Evolutionary conservation across 1,139 yeast genomes (phyloP).

Genomic region (Meyerozyma guilliermondii): DNA sequence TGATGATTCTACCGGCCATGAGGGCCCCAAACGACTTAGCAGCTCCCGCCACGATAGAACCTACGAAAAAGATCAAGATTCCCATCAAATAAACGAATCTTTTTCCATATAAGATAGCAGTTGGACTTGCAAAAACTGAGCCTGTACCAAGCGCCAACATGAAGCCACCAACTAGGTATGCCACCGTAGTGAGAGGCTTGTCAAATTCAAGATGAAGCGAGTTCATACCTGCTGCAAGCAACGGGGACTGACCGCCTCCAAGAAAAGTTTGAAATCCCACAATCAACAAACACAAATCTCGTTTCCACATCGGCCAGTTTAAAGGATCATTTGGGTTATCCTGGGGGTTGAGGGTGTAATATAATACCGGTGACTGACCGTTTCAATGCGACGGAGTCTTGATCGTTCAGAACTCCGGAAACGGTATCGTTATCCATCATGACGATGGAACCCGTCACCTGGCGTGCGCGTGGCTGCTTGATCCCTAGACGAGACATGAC

Average conservation of each 20-base stretch:
- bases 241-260: conserved; percentile 62
- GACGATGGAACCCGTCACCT: conserved; percentile 44
- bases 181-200: conserved; percentile 35
- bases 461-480: conserved; percentile 32
- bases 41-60: conserved; percentile 52
- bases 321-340: conserved; percentile 73
- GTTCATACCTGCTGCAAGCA: conserved; percentile 54
- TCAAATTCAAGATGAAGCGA: conserved; percentile 39
- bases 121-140: conserved; percentile 53
- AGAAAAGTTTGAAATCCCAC: conserved; percentile 57
- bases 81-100: conserved; percentile 50
- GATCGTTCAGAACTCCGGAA: conserved; percentile 4
- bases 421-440: conserved; percentile 25
- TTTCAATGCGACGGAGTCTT: conserved; percentile 23
- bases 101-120: conserved; percentile 59
- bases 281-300: conserved; percentile 49
- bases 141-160: conserved; percentile 60
- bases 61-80: conserved; percentile 44
- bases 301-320: conserved; percentile 63
- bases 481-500: conserved; percentile 25
- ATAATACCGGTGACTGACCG: conserved; percentile 51
- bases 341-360: conserved; percentile 69
- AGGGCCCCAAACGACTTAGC: conserved; percentile 45
- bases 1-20: conserved; percentile 53
- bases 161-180: conserved; percentile 56